A percentile compares a stretch with the other conserved stretches of the same genome.
phyloP scores from a whole-genome alignment of 2,329 filamentous ascomycete genomes.

The Trichophyton benhamiae region DNA sequence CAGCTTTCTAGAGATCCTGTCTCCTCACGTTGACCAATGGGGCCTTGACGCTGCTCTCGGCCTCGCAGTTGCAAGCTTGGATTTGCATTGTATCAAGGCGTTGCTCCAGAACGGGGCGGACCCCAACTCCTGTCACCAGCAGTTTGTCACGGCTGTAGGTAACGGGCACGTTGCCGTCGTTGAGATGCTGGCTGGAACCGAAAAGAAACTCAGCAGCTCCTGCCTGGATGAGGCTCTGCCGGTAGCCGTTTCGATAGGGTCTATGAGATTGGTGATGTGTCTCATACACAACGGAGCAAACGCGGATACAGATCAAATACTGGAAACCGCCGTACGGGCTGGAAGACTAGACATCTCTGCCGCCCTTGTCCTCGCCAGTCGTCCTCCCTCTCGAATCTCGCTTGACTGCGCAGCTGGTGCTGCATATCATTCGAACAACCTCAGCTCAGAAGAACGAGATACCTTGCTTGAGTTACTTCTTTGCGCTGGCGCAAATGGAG shows the following conservation, averaged over 20 bases:
- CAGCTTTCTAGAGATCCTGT: conserved; percentile 12
- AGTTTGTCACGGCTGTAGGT: conserved; percentile 9
- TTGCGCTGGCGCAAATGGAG: conserved; percentile 46
- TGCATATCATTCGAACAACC: conserved; percentile 36
- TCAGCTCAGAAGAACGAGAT: conserved; percentile 40
- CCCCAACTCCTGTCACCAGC: conserved; percentile 11
- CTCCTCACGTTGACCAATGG: conserved; percentile 8
- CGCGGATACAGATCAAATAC: conserved; percentile 8
- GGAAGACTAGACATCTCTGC: conserved; percentile 44
- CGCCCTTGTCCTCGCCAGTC: conserved; percentile 43
- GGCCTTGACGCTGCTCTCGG: conserved; percentile 9
- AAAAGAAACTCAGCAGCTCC: conserved; percentile 8
- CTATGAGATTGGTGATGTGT: conserved; percentile 8
- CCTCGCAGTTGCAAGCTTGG: conserved; percentile 5
- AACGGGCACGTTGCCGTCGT: conserved; percentile 9
- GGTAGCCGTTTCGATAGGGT: conserved; percentile 8
- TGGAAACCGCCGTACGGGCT: conserved; percentile 11
- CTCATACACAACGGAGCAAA: conserved; percentile 14
- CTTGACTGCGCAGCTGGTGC: conserved; percentile 42
- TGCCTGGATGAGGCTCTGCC: conserved; percentile 12
- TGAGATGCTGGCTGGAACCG: conserved; percentile 10
- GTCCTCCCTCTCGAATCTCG: conserved; percentile 38
- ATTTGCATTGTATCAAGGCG: conserved; percentile 11
- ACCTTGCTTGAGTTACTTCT: conserved; percentile 45
- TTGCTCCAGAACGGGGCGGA: conserved; percentile 14